Evolutionary conservation across 805 yeast genomes (phyloP), one percentile per base, ranked within the genome.

Genomic region (Candida tibetensis): DNA sequence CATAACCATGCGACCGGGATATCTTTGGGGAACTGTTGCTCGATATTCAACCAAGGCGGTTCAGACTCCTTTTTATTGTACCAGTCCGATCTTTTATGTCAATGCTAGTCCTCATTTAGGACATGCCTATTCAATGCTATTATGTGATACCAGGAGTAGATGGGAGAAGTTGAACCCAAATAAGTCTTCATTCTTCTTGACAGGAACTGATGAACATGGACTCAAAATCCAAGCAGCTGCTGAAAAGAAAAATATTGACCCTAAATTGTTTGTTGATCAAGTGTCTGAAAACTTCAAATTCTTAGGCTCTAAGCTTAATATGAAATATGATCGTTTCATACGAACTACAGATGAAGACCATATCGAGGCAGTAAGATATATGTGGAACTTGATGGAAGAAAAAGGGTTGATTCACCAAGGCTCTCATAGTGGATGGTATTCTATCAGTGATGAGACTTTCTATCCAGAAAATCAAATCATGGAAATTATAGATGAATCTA

Each of bases 131-230:
- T 79, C 96, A 4, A 85, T 89, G 85, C 69, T 88, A 1, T 61
- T 93, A 31, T 81, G 90, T 34, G 99, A 93, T 61, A 82, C 82
- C 1, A 69, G 82, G 35, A 76, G 72, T 44, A 69, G 96, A 46
- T 91, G 95, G 95, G 76, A 75, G 26, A 57, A 48, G 40, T 62
- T 73, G 2, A 55, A 64, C 3, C 60, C 76, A 0, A 36, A 28
- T 14, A 49, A 45, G 3, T 28, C 42, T 15, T 62, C 81, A 1
- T 74, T 65, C 42, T 74, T 90, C 53, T 76, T 86, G 5, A 93
- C 98, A 0, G 99, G 99, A 0, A 90, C 97, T 0, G 99, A 93
- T 58, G 99, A 93, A 60, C 99, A 93, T 58, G 99, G 99, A 0
- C 64, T 89, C 38, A 93, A 93, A 66, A 91, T 91, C 21, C 95